Evolutionary conservation across 768 basidiomycete species (phyloP), one percentile per base, ranked within the genome.

Genomic region (Hydnomerulius pinastri): DNA sequence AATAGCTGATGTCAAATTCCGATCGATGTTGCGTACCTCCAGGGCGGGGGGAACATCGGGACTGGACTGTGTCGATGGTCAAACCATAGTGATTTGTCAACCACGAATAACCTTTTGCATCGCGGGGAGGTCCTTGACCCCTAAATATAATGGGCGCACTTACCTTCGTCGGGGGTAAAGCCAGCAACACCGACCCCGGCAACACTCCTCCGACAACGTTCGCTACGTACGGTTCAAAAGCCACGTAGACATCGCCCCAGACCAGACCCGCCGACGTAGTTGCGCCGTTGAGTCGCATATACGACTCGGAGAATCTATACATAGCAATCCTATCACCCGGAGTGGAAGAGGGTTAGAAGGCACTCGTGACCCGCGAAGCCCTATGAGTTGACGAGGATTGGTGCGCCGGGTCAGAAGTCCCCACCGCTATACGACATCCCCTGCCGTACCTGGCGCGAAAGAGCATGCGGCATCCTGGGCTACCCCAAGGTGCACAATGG

Each of bases 191-290:
- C 82, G 4, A 82, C 75, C 10, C 82, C 83, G 2, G 72, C 56
- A 0, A 82, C 76, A 2, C 81, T 66, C 8, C 81, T 3, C 85
- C 84, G 4, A 85, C 74, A 10, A 85, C 80, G 39, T 73, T 83
- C 9, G 83, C 78, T 1, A 67, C 69, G 38, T 73, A 57, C 1
- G 78, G 79, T 17, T 35, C 33, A 35, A 35, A 17, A 35, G 50
- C 52, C 6, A 64, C 65, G 51, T 86, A 87, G 68, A 80, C 83
- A 41, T 85, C 75, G 57, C 87, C 85, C 86, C 85, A 89, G 12
- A 80, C 67, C 3, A 82, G 62, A 6, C 75, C 72, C 0, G 71
- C 55, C 4, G 61, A 65, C 2, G 61, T 80, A 0, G 74, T 79
- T 73, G 66, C 0, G 71, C 55, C 0, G 43, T 45, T 1, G 63